These are phyloP conservation scores for Parietaria judaica DNA, from an alignment of 306 rosid genomes.

Conservation along the genomic window DNA sequence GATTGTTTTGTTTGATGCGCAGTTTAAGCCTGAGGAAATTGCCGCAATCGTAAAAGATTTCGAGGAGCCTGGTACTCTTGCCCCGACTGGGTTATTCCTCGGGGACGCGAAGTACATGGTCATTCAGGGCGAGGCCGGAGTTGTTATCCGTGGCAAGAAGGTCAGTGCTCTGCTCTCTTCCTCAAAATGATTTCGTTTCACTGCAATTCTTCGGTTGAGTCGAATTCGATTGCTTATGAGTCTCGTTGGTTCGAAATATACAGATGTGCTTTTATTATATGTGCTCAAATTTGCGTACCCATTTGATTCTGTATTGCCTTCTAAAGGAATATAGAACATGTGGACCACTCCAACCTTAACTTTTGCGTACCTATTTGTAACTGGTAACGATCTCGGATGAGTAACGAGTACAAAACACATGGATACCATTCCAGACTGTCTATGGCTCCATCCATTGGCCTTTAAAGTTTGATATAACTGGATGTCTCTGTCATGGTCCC, in stretches of 20 bases:
- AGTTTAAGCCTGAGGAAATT: conserved; percentile 42
- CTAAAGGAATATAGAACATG: neutral
- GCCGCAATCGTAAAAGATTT: conserved; percentile 38
- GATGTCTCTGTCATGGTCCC: neutral
- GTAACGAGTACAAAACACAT: conserved; percentile 4
- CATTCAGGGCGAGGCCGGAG: conserved; percentile 52
- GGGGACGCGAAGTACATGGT: conserved; percentile 58
- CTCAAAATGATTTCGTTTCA: neutral
- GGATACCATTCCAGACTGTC: conserved; percentile 13
- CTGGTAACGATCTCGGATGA: neutral
- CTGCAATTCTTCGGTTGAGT: neutral
- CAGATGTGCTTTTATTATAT: no score
- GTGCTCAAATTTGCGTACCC: neutral
- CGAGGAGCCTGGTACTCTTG: conserved; percentile 45
- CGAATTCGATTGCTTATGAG: neutral
- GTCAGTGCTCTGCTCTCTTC: conserved; percentile 9
- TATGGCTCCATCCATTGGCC: neutral
- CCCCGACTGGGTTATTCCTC: conserved; percentile 46
- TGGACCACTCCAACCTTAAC: neutral
- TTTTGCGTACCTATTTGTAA: neutral
- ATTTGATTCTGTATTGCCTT: conserved; percentile 9
- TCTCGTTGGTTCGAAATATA: neutral
- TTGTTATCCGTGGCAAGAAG: conserved; percentile 56
- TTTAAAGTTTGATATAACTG: conserved; percentile 5
- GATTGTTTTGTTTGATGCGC: conserved; percentile 6